Conservation (phyloP, 2,329 filamentous ascomycete genomes). For the Graphilbum ipis-grandicollis region DNA sequence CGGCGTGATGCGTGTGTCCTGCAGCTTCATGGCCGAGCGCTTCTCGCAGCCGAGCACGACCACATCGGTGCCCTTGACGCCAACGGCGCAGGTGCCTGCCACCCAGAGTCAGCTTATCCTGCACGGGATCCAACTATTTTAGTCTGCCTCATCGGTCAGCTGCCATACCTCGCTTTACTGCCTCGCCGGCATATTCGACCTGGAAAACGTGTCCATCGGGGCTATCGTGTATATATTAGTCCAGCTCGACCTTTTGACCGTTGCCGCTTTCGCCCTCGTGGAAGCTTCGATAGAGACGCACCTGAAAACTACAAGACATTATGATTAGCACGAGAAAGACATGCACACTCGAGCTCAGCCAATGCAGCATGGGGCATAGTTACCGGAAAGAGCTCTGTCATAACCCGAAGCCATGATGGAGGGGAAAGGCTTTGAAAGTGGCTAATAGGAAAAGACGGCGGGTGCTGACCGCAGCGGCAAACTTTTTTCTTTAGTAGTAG, state of each 20-base stretch:
- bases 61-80: constrained; percentile 86
- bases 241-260: no score
- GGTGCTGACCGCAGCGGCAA: no score
- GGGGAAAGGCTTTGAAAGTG: neutral
- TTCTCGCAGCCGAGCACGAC: constrained; percentile 98
- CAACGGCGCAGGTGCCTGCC: constrained; percentile 87
- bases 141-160: no score
- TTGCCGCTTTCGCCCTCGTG: no score
- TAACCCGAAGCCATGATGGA: constrained; percentile 73
- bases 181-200: constrained; percentile 97
- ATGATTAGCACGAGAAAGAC: constrained; percentile 21
- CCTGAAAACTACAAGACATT: constrained; percentile 57
- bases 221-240: constrained; percentile 27
- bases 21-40: constrained; percentile 96
- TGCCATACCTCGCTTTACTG: constrained; percentile 90
- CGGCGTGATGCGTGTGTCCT: constrained; percentile 96
- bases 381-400: constrained; percentile 97
- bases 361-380: constrained; percentile 15
- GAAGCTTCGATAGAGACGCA: constrained; percentile 21
- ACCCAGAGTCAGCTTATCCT: neutral
- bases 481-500: no score
- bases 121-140: no score
- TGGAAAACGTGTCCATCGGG: constrained; percentile 99
- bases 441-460: neutral
- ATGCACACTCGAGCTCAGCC: constrained; percentile 6